Evolutionary conservation across 1,284 basidiomycete species (phyloP), one percentile per base, ranked within the genome.

Genomic region (Cronartium quercuum): DNA sequence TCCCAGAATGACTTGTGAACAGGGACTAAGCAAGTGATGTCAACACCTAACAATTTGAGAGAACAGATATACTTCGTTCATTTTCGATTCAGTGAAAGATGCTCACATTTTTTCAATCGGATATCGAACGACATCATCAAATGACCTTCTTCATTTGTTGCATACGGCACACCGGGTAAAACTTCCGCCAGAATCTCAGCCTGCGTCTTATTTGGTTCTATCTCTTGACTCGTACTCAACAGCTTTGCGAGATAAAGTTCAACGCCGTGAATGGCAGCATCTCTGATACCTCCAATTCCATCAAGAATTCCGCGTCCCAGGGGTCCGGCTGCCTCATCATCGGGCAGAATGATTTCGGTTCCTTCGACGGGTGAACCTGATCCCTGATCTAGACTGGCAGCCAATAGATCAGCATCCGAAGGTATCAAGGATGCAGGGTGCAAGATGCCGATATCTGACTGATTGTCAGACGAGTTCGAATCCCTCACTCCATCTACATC

Each of bases 281-380:
- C 83, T 62, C 80, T 78, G 38, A 84, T 78, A 0, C 83, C 83
- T n/a, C 82, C 83, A 13, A 84, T 79, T 4, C 80, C 79, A 76
- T 83, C 83, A 18, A 84, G 78, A 24, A 84, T 78, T 3, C 83
- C 83, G 2, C 81, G 78, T 0, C 82, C 82, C 63, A 81, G 80
- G 0, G 82, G 80, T 77, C 2, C 74, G 51, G 0, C 68, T 66
- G 21, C 76, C 71, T 35, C 75, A 37, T n/a, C 37, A 65, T 40
- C 13, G 35, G 38, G 29, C 7, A 42, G 0, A 60, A 51, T n/a
- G 61, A 47, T 7, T 21, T 44, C 21, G 4, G 69, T 61, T 1
- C 60, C 12, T 6, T 29, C 29, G 0, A 29, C 18, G n/a, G 51
- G 29, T 55, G n/a, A 6, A 7, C 10, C 51, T 55, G 51, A n/a